Evolutionary conservation across 2,329 filamentous ascomycete species (phyloP), one percentile per base, ranked within the genome.

Genomic region (Epichloe aotearoae): DNA sequence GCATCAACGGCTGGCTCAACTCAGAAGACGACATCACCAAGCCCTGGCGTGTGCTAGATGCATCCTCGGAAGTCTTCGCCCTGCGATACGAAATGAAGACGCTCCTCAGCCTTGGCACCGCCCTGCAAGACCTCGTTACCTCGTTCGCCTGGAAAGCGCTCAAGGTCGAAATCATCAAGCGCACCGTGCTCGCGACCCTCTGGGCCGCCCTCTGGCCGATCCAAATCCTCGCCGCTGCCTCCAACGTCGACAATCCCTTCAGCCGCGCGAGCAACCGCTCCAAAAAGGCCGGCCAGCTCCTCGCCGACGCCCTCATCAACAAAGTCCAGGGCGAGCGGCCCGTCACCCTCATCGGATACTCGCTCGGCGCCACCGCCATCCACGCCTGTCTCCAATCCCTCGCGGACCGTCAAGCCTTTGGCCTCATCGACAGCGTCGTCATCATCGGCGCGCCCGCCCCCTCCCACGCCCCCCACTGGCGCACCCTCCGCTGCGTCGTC

Each of bases 1-100:
- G 87, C 8, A 81, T 95, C 55, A 91, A 88, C 53, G 90, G 90
- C 37, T 95, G 89, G 90, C 73, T 95, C 12, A 83, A 78, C 2
- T 74, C 80, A 7, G 80, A 86, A 56, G 77, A 84, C 33, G 88
- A 95, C 57, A 79, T 95, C 26, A 77, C 84, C 5, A 77, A 79
- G 54, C 89, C 90, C 0, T 96, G 90, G 90, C 77, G 79, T 34
- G 82, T 84, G 33, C 73, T 95, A 12, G 79, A 80, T 3, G 70
- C 77, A 34, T 50, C 50, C 14, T 77, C 84, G 1, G 90, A 95
- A 64, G 82, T 86, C 0, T 95, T 95, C 61, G 89, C 88, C 1
- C 70, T 95, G 5, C 79, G 87, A 3, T 95, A 86, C 70, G 90
- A 96, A 66, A 80, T 91, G 59, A 78, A 86, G 52, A 79, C 84